phyloP scores from a whole-genome alignment of 306 rosid species.

The Prunus kanzakura region DNA sequence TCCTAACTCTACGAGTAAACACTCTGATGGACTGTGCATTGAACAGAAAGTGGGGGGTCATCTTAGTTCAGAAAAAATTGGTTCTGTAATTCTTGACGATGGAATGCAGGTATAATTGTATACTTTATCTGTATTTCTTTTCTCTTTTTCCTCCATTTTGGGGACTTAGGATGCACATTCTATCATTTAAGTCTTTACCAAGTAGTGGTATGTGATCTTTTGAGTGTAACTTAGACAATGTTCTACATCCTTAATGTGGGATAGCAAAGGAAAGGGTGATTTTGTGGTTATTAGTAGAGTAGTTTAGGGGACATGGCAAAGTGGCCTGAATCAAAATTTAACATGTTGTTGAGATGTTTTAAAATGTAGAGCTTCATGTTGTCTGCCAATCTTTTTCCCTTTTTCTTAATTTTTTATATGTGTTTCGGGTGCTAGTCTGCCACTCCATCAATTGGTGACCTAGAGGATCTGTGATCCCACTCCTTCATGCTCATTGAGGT shows the following conservation, averaged over 20 bases:
- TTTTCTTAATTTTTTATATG: not conserved
- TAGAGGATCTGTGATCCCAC: not conserved
- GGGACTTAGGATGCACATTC: not conserved
- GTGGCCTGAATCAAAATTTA: not conserved
- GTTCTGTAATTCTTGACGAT: constrained; percentile 76
- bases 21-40: constrained; percentile 26
- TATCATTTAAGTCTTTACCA: not conserved
- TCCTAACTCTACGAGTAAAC: constrained; percentile 21
- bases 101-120: constrained; percentile 76
- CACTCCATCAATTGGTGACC: not conserved
- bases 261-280: not conserved
- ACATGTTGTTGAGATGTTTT: not conserved
- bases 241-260: not conserved
- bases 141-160: not conserved
- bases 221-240: not conserved
- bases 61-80: constrained; percentile 48
- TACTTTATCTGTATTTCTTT: not conserved
- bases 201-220: not conserved
- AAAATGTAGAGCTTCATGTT: not conserved
- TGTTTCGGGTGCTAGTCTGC: not conserved
- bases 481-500: not conserved
- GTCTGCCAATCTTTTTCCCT: not conserved
- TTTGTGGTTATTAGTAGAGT: not conserved
- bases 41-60: constrained; percentile 20
- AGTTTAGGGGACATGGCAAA: not conserved